Base-by-base conservation (phyloP, 129 eudicot genomes). In the Rutidosis leptorrhynchoides region DNA sequence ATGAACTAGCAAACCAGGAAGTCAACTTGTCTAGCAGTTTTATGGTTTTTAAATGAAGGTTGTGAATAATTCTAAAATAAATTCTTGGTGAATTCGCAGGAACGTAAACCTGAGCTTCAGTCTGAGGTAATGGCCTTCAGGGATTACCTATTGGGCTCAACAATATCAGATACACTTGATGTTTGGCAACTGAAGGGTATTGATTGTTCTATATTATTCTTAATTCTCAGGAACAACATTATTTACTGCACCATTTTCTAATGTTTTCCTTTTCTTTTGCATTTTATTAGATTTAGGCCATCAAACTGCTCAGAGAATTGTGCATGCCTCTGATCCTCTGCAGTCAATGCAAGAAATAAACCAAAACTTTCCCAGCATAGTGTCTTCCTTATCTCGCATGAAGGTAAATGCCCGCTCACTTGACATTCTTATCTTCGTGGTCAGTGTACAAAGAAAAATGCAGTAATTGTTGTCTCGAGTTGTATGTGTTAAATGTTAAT, bases 111-210 rank as follows among this genome's bases (percentile, higher is more conserved):
- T 5, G 99, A 86, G 76, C 79, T 86, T 23, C 74, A 84, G 24
- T 82, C 99, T 77, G 99, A 89, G 67, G 71, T 89, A 67, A 93
- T 89, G 99, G 96, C 87, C 73, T 89, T 93, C 67, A 84, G 97
- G 71, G 99, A 94, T 84, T 80, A 79, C 68, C 99, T 94, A n/a
- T 76, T 94, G 70, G 84, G 97, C 63, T 87, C 97, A 57, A 81
- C 95, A 26, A 62, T 94, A 42, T 94, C 99, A 43, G 99, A 94
- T 68, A 94, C 96, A 57, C 88, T 94, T 37, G 88, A 94, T 59
- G 95, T 94, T 60, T 94, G 99, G 99, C 97, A 94, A 70, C 80
- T 94, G 68, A 94, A 86, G 80, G 99, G 99, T 89, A 73, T n/a
- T n/a, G n/a, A n/a, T n/a, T n/a, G n/a, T n/a, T n/a, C n/a, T n/a